Percentiles rank a stretch among this genome's conserved stretches.
Evolutionary conservation across 345 rosid genomes (phyloP).

Genomic region (Lumnitzera littorea): DNA sequence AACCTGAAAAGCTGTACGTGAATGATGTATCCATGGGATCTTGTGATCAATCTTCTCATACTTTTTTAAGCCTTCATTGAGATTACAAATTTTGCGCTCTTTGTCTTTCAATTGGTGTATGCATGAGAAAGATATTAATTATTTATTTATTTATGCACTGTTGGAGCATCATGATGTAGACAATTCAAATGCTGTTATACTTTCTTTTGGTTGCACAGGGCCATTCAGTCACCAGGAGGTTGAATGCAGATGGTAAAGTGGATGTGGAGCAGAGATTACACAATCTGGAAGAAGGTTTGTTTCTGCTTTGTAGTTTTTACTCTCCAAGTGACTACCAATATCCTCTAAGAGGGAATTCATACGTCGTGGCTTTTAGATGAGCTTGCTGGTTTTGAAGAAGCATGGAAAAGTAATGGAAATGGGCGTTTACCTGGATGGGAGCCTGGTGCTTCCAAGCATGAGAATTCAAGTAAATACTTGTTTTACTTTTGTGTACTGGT

Average conservation of each 20-base stretch:
- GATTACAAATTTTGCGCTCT: too few species aligned
- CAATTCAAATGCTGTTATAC: background rate
- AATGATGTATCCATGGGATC: too few species aligned
- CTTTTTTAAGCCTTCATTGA: too few species aligned
- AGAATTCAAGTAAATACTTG: constrained; percentile 17
- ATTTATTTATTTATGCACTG: background rate
- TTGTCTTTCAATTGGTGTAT: too few species aligned
- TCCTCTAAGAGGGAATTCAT: background rate
- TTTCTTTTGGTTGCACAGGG: constrained; percentile 38
- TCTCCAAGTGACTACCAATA: background rate
- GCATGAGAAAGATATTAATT: background rate
- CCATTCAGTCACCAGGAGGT: constrained; percentile 69
- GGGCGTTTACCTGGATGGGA: constrained; percentile 21
- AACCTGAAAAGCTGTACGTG: too few species aligned
- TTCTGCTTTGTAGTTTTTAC: background rate
- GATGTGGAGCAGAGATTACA: constrained; percentile 65
- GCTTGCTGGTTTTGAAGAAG: constrained; percentile 51
- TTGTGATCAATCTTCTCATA: too few species aligned
- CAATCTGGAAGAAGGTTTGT: constrained; percentile 65
- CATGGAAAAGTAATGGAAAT: constrained; percentile 50
- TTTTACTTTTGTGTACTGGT: background rate
- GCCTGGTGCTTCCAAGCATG: constrained; percentile 16
- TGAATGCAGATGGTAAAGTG: constrained; percentile 66
- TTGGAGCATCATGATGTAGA: constrained; percentile 6
- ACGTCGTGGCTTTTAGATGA: constrained; percentile 35